Evolutionary conservation across 1,139 yeast genomes (phyloP).

Genomic region (Hansenula sp.): DNA sequence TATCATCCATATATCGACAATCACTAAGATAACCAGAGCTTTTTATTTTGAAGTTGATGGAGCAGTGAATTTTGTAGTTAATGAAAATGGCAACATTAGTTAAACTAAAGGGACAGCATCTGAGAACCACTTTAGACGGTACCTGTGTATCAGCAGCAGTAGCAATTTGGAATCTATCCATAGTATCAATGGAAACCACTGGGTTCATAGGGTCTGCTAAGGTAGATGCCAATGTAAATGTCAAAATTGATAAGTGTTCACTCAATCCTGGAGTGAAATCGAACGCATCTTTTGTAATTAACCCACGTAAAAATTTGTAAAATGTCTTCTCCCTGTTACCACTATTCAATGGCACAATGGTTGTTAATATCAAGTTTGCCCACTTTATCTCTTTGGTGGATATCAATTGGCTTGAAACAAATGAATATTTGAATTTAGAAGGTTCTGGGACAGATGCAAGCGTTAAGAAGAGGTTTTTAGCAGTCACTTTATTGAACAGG

Average conservation of each 20-base stretch:
- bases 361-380: slow-evolving; percentile 10
- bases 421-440: slow-evolving; percentile 9
- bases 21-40: slow-evolving; percentile 43
- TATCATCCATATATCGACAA: slow-evolving; percentile 55
- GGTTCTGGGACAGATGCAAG: slow-evolving; percentile 12
- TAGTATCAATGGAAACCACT: slow-evolving; percentile 3
- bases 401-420: slow-evolving; percentile 11
- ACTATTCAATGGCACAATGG: slow-evolving; percentile 3
- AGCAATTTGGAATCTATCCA: slow-evolving; percentile 10
- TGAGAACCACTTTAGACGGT: slow-evolving; percentile 26
- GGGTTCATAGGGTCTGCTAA: slow-evolving; percentile 1
- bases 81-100: slow-evolving; percentile 56
- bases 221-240: slow-evolving; percentile 4
- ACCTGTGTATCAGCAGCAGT: slow-evolving; percentile 4
- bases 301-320: slow-evolving; percentile 9
- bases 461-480: slow-evolving; percentile 14
- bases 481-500: slow-evolving; percentile 10
- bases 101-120: slow-evolving; percentile 53
- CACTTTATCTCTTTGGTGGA: slow-evolving; percentile 8
- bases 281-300: slow-evolving; percentile 15
- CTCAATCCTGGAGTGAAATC: slow-evolving; percentile 12
- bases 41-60: slow-evolving; percentile 33
- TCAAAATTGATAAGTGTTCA: slow-evolving; percentile 3
- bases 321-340: neutral
- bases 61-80: slow-evolving; percentile 43